Conservation (phyloP, 768 basidiomycete genomes). For the Termitomyces titanicus region DNA sequence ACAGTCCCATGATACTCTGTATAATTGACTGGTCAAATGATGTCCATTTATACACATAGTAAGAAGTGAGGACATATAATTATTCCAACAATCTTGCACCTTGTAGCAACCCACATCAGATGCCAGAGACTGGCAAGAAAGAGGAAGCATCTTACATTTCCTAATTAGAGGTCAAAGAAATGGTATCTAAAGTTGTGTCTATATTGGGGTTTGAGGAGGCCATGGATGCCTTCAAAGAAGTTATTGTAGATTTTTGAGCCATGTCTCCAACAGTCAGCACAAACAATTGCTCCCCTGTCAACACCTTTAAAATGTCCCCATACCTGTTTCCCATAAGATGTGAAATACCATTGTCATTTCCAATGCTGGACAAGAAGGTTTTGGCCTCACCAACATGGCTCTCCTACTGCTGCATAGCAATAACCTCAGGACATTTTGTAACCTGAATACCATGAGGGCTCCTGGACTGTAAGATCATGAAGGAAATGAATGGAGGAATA, state of each 20-base stretch:
- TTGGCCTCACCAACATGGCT: conserved; percentile 19
- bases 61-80: too few species aligned
- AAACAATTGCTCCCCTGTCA: conserved; percentile 8
- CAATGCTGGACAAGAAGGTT: conserved; percentile 24
- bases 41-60: too few species aligned
- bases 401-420: conserved; percentile 20
- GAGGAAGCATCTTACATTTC: too few species aligned
- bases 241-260: background rate
- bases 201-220: background rate
- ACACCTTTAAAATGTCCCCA: conserved; percentile 24
- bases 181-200: too few species aligned
- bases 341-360: conserved; percentile 20
- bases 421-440: conserved; percentile 21
- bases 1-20: too few species aligned
- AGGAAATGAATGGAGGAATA: too few species aligned
- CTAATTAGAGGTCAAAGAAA: too few species aligned
- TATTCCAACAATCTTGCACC: too few species aligned
- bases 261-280: background rate
- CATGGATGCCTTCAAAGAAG: background rate
- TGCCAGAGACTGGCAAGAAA: too few species aligned
- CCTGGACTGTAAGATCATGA: conserved; percentile 18
- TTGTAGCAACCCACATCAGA: too few species aligned
- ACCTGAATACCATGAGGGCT: conserved; percentile 26
- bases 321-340: conserved; percentile 29
- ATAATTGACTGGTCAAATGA: too few species aligned